These are phyloP conservation scores for Linnemannia schmuckeri DNA, from an alignment of 192 early-diverging fungal genomes.

Conservation along the genomic window DNA sequence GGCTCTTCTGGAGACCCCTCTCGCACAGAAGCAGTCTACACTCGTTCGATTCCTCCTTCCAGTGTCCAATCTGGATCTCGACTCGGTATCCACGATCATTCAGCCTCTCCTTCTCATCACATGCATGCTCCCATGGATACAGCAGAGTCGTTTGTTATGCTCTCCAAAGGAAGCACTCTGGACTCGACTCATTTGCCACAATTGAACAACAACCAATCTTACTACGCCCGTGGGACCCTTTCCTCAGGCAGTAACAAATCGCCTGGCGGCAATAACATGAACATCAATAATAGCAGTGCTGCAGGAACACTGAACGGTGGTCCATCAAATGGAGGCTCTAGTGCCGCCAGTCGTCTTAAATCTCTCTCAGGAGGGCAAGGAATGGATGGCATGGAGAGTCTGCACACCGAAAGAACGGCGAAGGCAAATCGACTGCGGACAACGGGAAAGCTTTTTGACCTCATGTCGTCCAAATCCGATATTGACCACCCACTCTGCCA, in stretches of 20 bases:
- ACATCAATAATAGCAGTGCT: background rate
- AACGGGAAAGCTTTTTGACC: constrained; percentile 80
- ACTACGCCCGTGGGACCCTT: constrained; percentile 20
- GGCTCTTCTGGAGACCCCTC: constrained; percentile 9
- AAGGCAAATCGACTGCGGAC: constrained; percentile 69
- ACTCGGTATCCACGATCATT: constrained; percentile 13
- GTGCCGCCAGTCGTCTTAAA: constrained; percentile 15
- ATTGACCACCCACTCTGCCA: constrained; percentile 90
- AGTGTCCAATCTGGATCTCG: background rate
- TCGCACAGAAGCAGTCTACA: constrained; percentile 30
- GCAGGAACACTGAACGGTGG: constrained; percentile 6
- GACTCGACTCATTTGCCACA: constrained; percentile 15
- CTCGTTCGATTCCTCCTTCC: constrained; percentile 34
- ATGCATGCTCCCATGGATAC: constrained; percentile 31
- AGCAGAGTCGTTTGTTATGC: constrained; percentile 51
- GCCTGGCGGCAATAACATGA: background rate
- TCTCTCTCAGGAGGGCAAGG: constrained; percentile 9
- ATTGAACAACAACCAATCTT: constrained; percentile 15
- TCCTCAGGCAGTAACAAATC: background rate
- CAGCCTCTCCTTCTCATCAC: background rate
- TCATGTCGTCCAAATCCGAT: constrained; percentile 80
- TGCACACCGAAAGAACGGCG: constrained; percentile 31
- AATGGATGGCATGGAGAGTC: constrained; percentile 16
- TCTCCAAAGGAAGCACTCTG: constrained; percentile 27
- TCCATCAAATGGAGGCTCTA: background rate